phyloP scores from a whole-genome alignment of 2,329 filamentous ascomycete genomes.

The Colletotrichum nymphaeae region DNA sequence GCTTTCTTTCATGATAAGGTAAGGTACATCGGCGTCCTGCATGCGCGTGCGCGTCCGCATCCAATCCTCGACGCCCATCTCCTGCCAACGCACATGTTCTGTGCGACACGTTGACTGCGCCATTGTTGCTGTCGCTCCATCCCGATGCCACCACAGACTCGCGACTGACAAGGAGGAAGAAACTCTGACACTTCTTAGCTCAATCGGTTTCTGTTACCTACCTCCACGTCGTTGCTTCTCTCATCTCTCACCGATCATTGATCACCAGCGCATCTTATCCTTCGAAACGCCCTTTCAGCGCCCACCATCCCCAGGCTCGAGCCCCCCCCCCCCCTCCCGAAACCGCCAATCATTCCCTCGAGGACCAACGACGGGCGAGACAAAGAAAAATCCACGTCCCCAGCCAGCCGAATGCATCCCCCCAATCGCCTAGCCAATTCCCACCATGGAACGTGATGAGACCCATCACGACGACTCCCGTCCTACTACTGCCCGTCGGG shows the following conservation, averaged over 20 bases:
- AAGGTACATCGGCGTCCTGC: neutral
- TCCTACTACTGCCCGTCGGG: conserved; percentile 38
- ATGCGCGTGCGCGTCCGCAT: neutral
- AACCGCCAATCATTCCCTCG: neutral
- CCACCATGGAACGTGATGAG: conserved; percentile 52
- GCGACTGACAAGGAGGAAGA: neutral
- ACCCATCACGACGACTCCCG: conserved; percentile 40
- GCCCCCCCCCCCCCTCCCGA: neutral
- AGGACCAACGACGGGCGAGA: neutral
- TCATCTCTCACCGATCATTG: neutral
- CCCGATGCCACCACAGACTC: neutral
- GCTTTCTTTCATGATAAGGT: neutral
- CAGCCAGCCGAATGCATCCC: conserved; percentile 35
- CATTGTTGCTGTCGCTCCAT: neutral
- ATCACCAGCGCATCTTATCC: neutral
- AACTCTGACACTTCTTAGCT: conserved; percentile 8
- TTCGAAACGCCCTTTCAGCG: no score
- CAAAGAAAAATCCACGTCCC: conserved; percentile 1
- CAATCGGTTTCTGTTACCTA: neutral
- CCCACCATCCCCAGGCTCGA: neutral
- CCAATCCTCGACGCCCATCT: neutral
- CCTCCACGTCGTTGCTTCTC: neutral
- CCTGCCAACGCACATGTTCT: neutral
- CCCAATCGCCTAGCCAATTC: conserved; percentile 8
- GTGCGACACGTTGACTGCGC: neutral